These are phyloP conservation scores for Lycium barbarum DNA, from an alignment of 257 asterid genomes.

Conservation along the genomic window DNA sequence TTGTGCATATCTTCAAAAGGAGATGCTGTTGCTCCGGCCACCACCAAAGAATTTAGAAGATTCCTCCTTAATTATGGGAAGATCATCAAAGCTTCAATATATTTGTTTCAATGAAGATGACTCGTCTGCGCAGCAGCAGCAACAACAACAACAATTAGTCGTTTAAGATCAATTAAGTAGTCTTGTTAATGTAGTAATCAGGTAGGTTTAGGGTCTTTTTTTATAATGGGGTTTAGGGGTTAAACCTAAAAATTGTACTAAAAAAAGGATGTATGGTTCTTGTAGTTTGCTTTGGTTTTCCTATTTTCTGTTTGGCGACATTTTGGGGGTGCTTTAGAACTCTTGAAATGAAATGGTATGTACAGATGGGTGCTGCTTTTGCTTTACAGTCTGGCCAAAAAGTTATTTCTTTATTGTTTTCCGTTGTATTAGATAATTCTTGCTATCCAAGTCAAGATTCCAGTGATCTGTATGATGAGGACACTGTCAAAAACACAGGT, in stretches of 20 bases:
- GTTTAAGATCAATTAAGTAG: slow-evolving; percentile 44
- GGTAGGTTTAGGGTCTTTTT: slow-evolving; percentile 39
- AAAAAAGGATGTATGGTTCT: neutral
- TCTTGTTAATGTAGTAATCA: slow-evolving; percentile 41
- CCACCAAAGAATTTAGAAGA: slow-evolving; percentile 51
- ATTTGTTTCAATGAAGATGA: slow-evolving; percentile 77
- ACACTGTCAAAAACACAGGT: slow-evolving; percentile 23
- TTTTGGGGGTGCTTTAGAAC: slow-evolving; percentile 21
- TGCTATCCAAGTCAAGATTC: slow-evolving; percentile 30
- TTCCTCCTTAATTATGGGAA: slow-evolving; percentile 46
- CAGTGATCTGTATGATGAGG: slow-evolving; percentile 23
- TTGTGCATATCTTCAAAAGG: slow-evolving; percentile 69
- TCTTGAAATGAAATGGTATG: slow-evolving; percentile 22
- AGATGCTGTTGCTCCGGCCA: slow-evolving; percentile 70
- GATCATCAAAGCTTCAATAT: slow-evolving; percentile 56
- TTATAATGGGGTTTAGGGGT: neutral
- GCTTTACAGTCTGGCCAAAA: slow-evolving; percentile 27
- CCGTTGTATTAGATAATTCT: slow-evolving; percentile 14
- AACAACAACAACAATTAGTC: slow-evolving; percentile 70
- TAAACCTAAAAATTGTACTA: neutral
- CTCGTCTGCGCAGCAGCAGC: slow-evolving; percentile 67
- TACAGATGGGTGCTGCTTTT: slow-evolving; percentile 30
- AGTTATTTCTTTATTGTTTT: slow-evolving; percentile 6
- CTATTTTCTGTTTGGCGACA: neutral
- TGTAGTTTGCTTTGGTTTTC: neutral